Evolutionary conservation across 331 rosid genomes (phyloP).

Genomic region (Cydonia oblonga): DNA sequence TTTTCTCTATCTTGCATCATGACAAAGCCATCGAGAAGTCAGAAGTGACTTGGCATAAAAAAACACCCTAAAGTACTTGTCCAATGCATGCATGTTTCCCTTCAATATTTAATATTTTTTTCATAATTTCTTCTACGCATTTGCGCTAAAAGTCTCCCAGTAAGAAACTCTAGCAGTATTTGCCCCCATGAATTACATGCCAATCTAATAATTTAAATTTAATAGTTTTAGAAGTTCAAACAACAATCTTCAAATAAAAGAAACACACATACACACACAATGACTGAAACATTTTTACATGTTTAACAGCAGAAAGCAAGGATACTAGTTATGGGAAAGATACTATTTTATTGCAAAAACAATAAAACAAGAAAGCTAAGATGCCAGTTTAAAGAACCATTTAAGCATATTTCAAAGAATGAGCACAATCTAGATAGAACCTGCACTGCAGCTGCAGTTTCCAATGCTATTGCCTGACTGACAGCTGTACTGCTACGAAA

Average conservation of each 20-base stretch:
- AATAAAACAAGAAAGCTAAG: neutral
- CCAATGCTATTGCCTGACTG: constrained; percentile 80
- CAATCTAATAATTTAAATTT: neutral
- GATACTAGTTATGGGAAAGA: neutral
- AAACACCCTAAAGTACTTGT: neutral
- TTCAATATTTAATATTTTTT: neutral
- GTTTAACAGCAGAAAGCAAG: constrained; percentile 1
- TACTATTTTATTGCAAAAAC: too few relatives aligned
- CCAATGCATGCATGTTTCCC: neutral
- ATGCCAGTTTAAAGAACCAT: neutral
- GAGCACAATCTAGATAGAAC: constrained; percentile 27
- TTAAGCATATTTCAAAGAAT: constrained; percentile 9
- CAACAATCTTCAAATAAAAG: neutral
- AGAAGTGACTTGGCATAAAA: neutral
- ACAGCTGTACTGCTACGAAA: constrained; percentile 66
- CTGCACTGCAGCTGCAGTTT: constrained; percentile 97
- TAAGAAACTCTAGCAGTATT: too few relatives aligned
- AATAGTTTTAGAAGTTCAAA: neutral
- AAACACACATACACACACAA: neutral
- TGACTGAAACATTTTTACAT: neutral
- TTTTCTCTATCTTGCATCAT: neutral
- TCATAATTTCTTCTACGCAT: neutral
- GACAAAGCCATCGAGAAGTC: neutral
- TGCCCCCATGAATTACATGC: neutral
- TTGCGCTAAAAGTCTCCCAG: neutral